Base-by-base conservation (phyloP, 495 filamentous ascomycete species). In the Chlorociboria aeruginascens region DNA sequence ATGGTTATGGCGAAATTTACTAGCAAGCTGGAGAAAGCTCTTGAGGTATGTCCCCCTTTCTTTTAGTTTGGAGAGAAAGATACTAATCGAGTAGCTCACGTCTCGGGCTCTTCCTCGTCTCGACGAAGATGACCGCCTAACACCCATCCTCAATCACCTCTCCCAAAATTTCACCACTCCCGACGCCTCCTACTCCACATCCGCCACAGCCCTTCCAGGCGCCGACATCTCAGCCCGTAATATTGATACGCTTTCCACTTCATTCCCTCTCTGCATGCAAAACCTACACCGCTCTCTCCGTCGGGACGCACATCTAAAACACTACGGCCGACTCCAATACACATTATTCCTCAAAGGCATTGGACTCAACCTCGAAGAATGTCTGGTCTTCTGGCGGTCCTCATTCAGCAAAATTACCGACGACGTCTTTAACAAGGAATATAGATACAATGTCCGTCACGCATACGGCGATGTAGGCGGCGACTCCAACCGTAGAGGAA, bases 321-420 rank as follows among this genome's bases (percentile, higher is more conserved):
- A 99, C 63, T 95, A 72, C 55, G 93, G 89, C 12, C 86, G 93
- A 50, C 74, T 96, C 16, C 93, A 99, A 66, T 99, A 97, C 69
- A 85, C 83, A 0, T 77, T 99, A 14, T 99, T 99, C 75, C 74
- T 99, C 48, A 99, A 99, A 69, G 93, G 93, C 31, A 86, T 99
- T 51, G 93, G 93, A 0, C 72, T 99, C 8, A 85, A 76, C 43
- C 71, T 97, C 8, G 87, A 96, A 55, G 90, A 99, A 58, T 89
- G 80, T 59, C 77, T 99, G n/a, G 55, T 85, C 8, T 99, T 97
- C 70, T 99, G 93, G 93, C 83, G 93, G 7, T 74, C 77, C 46
- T 66, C 72, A 10, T 97, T 97, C 76, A 78, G 74, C 48, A 78
- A 82, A 46, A 80, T 89, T 36, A 87, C 84, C 0, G 92, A 96